A percentile compares a stretch with the other conserved stretches of the same genome.
Conservation (phyloP, 805 yeast species). For the Ogataea polymorpha region DNA sequence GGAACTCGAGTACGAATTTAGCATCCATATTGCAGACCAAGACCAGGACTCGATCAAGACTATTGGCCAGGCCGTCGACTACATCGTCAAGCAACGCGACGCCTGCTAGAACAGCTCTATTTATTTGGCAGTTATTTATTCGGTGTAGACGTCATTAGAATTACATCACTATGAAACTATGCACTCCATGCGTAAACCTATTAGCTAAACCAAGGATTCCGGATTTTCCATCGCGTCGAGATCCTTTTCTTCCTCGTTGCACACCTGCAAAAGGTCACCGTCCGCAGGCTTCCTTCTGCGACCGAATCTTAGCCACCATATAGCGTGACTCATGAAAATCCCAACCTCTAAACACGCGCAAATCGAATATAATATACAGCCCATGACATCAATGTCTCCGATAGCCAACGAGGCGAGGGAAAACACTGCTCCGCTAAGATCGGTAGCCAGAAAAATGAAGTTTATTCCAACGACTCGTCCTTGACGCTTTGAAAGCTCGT, state of each 20-base stretch:
- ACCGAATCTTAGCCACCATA: constrained; percentile 52
- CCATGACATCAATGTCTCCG: constrained; percentile 67
- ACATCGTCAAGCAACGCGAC: constrained; percentile 67
- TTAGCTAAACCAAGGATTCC: constrained; percentile 4
- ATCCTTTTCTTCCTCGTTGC: background rate
- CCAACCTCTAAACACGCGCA: constrained; percentile 78
- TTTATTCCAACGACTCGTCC: constrained; percentile 80
- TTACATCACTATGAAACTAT: constrained; percentile 1
- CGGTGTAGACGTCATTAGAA: constrained; percentile 2
- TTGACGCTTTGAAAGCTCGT: constrained; percentile 71
- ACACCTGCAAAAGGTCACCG: constrained; percentile 2
- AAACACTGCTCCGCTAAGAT: constrained; percentile 54
- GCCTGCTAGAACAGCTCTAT: constrained; percentile 25
- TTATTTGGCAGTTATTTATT: constrained; percentile 7
- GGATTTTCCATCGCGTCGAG: background rate
- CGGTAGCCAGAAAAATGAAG: constrained; percentile 47
- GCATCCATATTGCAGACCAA: constrained; percentile 81
- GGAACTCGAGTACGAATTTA: constrained; percentile 72
- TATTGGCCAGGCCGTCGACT: constrained; percentile 89
- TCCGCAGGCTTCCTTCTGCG: background rate
- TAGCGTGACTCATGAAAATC: constrained; percentile 61
- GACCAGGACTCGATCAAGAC: constrained; percentile 92
- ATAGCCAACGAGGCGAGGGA: constrained; percentile 61
- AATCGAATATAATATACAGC: constrained; percentile 69
- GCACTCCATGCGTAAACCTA: background rate